Conservation (phyloP, 2,329 filamentous ascomycete genomes). For the Colletotrichum phormii region DNA sequence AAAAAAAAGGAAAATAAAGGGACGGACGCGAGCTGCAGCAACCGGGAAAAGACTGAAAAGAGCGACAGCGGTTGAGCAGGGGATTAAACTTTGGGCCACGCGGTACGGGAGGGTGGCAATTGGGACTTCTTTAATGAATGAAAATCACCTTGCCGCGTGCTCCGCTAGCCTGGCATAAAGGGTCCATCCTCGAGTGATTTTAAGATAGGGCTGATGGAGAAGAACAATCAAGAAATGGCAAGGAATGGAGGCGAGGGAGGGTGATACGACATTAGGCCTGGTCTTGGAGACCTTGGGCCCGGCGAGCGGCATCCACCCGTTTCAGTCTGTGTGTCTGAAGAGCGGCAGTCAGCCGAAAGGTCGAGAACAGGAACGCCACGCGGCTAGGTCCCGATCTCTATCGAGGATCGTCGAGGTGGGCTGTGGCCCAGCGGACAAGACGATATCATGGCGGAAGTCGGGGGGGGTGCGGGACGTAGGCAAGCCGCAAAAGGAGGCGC, state of each 20-base stretch:
- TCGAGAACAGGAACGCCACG: neutral
- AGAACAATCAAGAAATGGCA: constrained; percentile 1
- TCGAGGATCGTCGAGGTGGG: neutral
- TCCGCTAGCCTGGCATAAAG: constrained; percentile 17
- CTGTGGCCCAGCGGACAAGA: neutral
- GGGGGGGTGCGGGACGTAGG: neutral
- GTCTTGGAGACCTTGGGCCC: neutral
- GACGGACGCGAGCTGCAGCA: constrained; percentile 7
- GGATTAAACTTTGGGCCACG: constrained; percentile 15
- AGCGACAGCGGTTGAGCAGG: constrained; percentile 29
- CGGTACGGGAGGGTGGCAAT: constrained; percentile 15
- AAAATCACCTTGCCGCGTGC: constrained; percentile 11
- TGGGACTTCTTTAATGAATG: constrained; percentile 27
- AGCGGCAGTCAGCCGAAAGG: constrained; percentile 19
- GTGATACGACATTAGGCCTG: constrained; percentile 12
- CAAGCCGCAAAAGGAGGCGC: neutral
- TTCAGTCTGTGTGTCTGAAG: constrained; percentile 7
- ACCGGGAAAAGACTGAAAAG: constrained; percentile 19
- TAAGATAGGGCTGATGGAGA: constrained; percentile 32
- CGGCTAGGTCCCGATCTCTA: constrained; percentile 21
- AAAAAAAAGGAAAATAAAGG: neutral
- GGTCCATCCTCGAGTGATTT: constrained; percentile 21
- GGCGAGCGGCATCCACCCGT: constrained; percentile 4
- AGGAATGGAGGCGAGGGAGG: constrained; percentile 10
- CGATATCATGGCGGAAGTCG: constrained; percentile 6